These are phyloP conservation scores for Sporothrix globosa DNA, from an alignment of 2,329 filamentous ascomycete genomes.

Conservation along the genomic window DNA sequence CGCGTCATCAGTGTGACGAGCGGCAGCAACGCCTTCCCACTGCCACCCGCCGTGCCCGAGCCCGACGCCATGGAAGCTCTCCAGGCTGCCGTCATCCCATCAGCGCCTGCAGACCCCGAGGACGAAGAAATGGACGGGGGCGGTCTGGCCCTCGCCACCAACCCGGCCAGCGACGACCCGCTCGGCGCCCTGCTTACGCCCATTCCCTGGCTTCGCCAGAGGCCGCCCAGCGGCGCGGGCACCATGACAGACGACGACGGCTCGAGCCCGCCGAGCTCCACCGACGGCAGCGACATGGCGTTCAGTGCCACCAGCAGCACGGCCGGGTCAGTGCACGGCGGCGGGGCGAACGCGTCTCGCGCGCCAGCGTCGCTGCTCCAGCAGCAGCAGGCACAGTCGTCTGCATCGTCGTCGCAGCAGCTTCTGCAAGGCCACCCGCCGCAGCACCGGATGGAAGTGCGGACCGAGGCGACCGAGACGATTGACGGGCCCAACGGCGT, in stretches of 20 bases:
- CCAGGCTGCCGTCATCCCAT: conserved; percentile 59
- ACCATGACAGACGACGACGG: conserved; percentile 32
- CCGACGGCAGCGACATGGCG: conserved; percentile 32
- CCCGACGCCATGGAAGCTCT: conserved; percentile 57
- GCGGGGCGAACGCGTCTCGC: background rate
- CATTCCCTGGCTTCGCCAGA: conserved; percentile 78
- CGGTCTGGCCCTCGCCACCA: conserved; percentile 45
- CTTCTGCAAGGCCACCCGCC: conserved; percentile 36
- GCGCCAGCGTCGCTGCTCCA: conserved; percentile 16
- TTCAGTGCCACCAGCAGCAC: conserved; percentile 32
- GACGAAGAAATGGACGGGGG: conserved; percentile 30
- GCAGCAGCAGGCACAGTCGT: conserved; percentile 31
- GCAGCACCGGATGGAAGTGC: conserved; percentile 54
- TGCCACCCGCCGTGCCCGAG: conserved; percentile 68
- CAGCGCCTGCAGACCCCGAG: conserved; percentile 40
- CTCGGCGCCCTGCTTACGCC: conserved; percentile 89
- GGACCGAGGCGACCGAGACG: conserved; percentile 76
- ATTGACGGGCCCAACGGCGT: conserved; percentile 80
- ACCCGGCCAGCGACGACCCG: conserved; percentile 80
- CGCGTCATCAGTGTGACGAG: conserved; percentile 90
- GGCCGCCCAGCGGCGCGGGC: conserved; percentile 38
- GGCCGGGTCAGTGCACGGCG: conserved; percentile 32
- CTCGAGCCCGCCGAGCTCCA: conserved; percentile 34
- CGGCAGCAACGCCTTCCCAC: conserved; percentile 75
- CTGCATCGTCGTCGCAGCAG: conserved; percentile 32